These are phyloP conservation scores for Plectranthus barbatus DNA, from an alignment of 257 asterid species.

Conservation along the genomic window DNA sequence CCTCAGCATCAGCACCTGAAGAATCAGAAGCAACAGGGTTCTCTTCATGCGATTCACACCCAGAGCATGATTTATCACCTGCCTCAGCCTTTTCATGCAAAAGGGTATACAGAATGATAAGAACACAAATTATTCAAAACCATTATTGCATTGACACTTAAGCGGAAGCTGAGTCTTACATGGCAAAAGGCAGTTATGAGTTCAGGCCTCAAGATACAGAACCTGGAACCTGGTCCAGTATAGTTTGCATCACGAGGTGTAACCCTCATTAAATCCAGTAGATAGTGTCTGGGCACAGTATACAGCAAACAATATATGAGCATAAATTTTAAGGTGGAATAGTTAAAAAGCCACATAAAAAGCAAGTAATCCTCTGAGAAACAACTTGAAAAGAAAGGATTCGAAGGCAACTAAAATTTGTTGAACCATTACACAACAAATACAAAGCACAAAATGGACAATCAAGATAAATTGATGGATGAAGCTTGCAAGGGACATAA, in stretches of 20 bases:
- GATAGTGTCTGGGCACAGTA: conserved; percentile 59
- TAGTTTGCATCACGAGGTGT: conserved; percentile 97
- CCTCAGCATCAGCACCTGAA: conserved; percentile 24
- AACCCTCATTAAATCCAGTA: conserved; percentile 91
- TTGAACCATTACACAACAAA: not conserved
- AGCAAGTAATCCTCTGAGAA: not conserved
- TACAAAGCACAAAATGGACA: not conserved
- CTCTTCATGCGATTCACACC: conserved; percentile 30
- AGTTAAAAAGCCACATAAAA: not conserved
- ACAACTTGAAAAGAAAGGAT: no score
- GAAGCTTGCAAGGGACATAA: not conserved
- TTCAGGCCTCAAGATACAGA: conserved; percentile 89
- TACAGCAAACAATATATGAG: not conserved
- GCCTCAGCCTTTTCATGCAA: conserved; percentile 44
- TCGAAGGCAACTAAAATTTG: not conserved
- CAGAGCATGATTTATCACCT: conserved; percentile 46
- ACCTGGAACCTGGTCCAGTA: conserved; percentile 69
- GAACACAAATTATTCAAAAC: not conserved
- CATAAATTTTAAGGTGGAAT: not conserved
- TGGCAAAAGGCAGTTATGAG: conserved; percentile 69
- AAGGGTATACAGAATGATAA: conserved; percentile 7
- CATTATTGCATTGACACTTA: not conserved
- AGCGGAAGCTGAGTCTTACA: conserved; percentile 29
- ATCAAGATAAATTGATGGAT: not conserved
- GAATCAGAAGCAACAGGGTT: conserved; percentile 34